Evolutionary conservation across 495 filamentous ascomycete genomes (phyloP), one percentile per base, ranked within the genome.

Genomic region (Aspergillus carlsbadensis): DNA sequence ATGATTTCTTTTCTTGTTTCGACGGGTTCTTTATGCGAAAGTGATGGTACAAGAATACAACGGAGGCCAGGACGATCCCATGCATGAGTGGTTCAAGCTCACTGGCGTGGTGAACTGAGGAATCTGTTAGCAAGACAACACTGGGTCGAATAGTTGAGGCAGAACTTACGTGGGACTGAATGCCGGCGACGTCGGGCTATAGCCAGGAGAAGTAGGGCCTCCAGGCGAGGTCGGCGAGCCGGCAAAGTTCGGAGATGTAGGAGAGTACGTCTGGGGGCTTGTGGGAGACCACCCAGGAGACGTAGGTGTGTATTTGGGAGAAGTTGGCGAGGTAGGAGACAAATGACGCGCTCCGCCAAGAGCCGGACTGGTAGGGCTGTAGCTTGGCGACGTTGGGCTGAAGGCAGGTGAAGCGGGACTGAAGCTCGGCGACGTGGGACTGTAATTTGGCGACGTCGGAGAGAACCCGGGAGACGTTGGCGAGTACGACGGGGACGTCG

Each of bases 381-480:
- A 87, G 45, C 84, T 87, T 43, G 86, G 81, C 17, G 79, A 82
- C 34, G 78, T 81, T 34, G 81, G 81, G 47, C 78, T 80, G 54
- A 83, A 81, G 6, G 76, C 77, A 39, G 83, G 83, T 40, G 81
- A 84, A 13, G 84, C 81, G 22, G 84, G 82, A 59, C 78, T 81
- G 66, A 84, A 84, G 59, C 69, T 80, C 13, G 84, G 84, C n/a
- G 81, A 85, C 14, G 84, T 84, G 6, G 84, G 84, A 37, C 78
- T 83, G 65, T 85, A 86, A 20, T 77, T 79, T 5, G 81, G 81
- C 52, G 84, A 87, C 0, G 88, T 91, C 1, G 91, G 89, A 17
- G 87, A 91, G 68, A 91, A 93, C 46, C 77, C 87, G 29, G 92
- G 92, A 37, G 90, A 95, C 0, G 90, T 92, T 0, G 91, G 91